These are phyloP conservation scores for Xerocomellus intermedius DNA, from an alignment of 768 basidiomycete genomes.

Conservation along the genomic window DNA sequence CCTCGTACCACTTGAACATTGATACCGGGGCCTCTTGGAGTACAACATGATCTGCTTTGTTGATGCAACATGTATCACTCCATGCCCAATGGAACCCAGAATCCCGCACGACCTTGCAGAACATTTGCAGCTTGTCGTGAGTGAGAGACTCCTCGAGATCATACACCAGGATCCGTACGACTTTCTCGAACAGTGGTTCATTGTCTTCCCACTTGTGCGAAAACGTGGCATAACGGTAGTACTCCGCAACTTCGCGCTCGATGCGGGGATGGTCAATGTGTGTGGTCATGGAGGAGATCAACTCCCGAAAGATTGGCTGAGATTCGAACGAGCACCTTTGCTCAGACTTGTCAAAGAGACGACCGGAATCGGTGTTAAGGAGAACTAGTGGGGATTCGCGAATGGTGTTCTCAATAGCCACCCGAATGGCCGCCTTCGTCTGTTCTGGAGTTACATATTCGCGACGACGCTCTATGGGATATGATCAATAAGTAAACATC, in stretches of 20 bases:
- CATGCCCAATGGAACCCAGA: neutral
- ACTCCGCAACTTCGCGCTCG: neutral
- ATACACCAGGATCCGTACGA: neutral
- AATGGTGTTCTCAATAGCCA: neutral
- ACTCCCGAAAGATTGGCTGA: neutral
- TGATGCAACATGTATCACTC: neutral
- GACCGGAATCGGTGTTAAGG: slow-evolving; percentile 2
- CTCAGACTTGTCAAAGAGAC: neutral
- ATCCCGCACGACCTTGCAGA: neutral
- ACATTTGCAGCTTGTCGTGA: neutral
- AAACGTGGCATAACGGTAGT: neutral
- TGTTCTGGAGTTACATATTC: neutral
- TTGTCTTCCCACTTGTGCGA: neutral
- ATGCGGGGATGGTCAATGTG: neutral
- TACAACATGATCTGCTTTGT: neutral
- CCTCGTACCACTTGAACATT: neutral
- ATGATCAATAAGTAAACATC: neutral
- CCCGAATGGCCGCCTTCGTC: neutral
- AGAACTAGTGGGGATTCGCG: slow-evolving; percentile 4
- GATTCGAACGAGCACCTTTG: slow-evolving; percentile 5
- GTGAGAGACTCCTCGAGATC: neutral
- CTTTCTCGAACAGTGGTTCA: neutral
- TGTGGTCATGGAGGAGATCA: slow-evolving; percentile 3
- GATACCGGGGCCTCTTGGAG: neutral
- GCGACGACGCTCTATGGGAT: neutral